Conservation (phyloP, 2,329 filamentous ascomycete species). For the Aspergillus oerlinghausenensis region DNA sequence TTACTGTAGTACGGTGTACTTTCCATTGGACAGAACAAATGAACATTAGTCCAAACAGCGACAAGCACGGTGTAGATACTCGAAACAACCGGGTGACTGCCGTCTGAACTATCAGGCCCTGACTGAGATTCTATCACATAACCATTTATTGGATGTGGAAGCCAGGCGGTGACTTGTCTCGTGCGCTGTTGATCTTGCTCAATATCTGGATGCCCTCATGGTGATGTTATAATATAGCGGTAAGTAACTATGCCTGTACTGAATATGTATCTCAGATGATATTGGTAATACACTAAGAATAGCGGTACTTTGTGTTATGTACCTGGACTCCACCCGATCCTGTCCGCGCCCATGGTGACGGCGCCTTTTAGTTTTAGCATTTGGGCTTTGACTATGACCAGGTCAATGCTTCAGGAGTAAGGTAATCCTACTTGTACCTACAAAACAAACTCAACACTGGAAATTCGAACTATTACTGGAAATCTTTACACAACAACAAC, state of each 20-base stretch:
- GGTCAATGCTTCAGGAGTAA: constrained; percentile 1
- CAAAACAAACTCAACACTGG: neutral
- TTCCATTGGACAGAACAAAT: too few relatives aligned
- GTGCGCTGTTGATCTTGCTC: neutral
- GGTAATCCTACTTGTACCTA: neutral
- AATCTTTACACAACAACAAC: too few relatives aligned
- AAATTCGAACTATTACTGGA: neutral
- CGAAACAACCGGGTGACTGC: neutral
- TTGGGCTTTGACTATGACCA: constrained; percentile 13
- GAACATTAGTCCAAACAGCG: too few relatives aligned
- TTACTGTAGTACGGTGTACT: neutral
- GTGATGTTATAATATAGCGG: neutral
- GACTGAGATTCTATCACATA: too few relatives aligned
- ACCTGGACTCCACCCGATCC: constrained; percentile 8
- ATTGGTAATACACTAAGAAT: neutral
- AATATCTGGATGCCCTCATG: neutral
- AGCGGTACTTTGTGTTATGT: neutral
- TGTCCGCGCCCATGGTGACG: constrained; percentile 19
- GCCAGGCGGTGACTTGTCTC: neutral
- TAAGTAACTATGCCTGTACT: neutral
- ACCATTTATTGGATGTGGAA: neutral
- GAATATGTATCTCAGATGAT: neutral
- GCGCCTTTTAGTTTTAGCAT: constrained; percentile 12
- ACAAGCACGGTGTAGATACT: neutral
- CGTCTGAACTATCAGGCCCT: neutral